A percentile compares a stretch with the other conserved stretches of the same genome.
These are phyloP conservation scores for Chimonanthus salicifolius DNA, from an alignment of 164 flowering plant species.

Conservation along the genomic window DNA sequence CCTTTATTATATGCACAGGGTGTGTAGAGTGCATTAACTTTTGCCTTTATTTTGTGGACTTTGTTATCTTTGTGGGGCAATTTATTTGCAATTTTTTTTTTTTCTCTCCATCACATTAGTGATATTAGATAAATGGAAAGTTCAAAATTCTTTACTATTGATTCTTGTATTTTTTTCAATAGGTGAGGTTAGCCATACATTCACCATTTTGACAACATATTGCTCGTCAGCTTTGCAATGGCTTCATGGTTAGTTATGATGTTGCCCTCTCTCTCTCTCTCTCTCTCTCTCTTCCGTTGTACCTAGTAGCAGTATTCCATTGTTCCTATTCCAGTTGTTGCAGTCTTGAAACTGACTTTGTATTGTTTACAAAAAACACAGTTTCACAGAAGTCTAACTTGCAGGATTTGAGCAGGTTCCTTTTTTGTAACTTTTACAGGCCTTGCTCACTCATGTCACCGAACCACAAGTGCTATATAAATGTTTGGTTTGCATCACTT, in stretches of 20 bases:
- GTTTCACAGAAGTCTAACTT: neutral
- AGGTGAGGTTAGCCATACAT: constrained; percentile 71
- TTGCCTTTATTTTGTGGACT: neutral
- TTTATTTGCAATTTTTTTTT: too few species aligned
- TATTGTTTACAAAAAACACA: neutral
- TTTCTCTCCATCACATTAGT: neutral
- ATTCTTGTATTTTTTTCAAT: constrained; percentile 16
- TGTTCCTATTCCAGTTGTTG: neutral
- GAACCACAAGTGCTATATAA: neutral
- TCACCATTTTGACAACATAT: constrained; percentile 74
- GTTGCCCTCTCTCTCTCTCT: neutral
- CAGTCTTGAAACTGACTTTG: neutral
- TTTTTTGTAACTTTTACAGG: neutral
- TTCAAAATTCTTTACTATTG: neutral
- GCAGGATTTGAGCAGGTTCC: neutral
- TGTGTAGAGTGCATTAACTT: too few species aligned
- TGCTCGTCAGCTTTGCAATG: constrained; percentile 68
- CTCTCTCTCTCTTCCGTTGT: too few species aligned
- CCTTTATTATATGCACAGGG: too few species aligned
- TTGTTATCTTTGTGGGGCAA: neutral
- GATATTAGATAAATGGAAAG: neutral
- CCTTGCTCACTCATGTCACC: neutral
- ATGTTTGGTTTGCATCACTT: neutral
- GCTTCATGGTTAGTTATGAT: constrained; percentile 70
- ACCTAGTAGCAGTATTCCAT: too few species aligned